Evolutionary conservation across 768 basidiomycete species (phyloP), one percentile per base, ranked within the genome.

Genomic region (Lactarius hengduanensis): DNA sequence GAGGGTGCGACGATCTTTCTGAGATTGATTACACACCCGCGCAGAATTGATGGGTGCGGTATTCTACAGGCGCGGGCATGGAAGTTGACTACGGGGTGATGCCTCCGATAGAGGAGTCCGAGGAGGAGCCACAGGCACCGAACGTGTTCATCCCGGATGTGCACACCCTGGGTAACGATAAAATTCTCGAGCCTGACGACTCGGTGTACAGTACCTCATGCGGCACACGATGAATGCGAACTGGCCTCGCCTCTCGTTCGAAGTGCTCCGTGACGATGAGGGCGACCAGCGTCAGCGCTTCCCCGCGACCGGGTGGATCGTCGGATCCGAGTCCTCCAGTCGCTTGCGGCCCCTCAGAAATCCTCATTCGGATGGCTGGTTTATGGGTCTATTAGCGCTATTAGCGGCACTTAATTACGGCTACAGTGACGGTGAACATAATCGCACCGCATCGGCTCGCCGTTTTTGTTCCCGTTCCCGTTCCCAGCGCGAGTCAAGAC

Each of bases 191-290:
- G 72, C 84, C 97, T 18, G 97, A 98, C 73, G 89, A 98, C 71
- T 90, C 93, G 0, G 94, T 94, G 47, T 99, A 99, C 80, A 9
- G 34, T 34, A 34, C 34, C 83, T 94, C 64, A 95, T 98, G 86
- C 90, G 96, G n/a, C 97, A 99, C 78, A 84, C 87, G 3, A 89
- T 98, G 84, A 85, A 89, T 59, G 90, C 96, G 30, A 86, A 88
- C 66, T 99, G 97, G 97, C 93, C 97, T 0, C 96, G 94, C 78
- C 81, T 99, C 5, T 97, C 95, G 16, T 98, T 98, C 77, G 97
- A 98, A 73, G 78, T 98, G 56, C 82, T 99, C 16, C 84, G 93
- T 57, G 97, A 98, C 76, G 87, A 83, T 72, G 84, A 93, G 16
- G 97, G 97, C 20, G 91, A 95, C 70, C 89, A 95, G 76, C 85